These are phyloP conservation scores for Colletotrichum acutatum DNA, from an alignment of 2,329 filamentous ascomycete species.

Conservation along the genomic window DNA sequence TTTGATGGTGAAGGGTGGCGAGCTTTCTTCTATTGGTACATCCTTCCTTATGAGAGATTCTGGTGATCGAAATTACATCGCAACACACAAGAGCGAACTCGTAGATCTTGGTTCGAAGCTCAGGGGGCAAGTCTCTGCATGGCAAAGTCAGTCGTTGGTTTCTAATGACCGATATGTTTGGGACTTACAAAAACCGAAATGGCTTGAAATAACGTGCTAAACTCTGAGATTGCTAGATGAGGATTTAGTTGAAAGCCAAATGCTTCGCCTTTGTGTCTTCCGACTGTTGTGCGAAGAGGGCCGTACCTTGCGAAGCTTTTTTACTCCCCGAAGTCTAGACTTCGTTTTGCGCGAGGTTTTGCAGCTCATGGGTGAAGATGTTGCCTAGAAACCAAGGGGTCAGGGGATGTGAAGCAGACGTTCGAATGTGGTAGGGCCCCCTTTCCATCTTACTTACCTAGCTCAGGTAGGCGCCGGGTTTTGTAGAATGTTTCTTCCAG, in stretches of 20 bases:
- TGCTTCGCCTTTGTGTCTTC: background rate
- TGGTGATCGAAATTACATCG: background rate
- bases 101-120: background rate
- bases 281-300: background rate
- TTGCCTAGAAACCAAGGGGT: background rate
- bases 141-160: background rate
- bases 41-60: background rate
- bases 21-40: background rate
- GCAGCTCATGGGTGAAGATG: background rate
- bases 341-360: background rate
- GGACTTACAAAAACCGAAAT: background rate
- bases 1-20: background rate
- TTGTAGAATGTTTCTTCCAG: too few relatives aligned
- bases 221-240: background rate
- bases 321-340: background rate
- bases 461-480: too few relatives aligned
- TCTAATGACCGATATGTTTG: background rate
- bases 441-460: background rate
- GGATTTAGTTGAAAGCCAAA: background rate
- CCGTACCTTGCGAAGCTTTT: background rate
- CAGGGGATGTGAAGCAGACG: background rate
- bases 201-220: background rate
- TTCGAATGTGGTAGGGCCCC: background rate
- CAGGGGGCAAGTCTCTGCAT: background rate
- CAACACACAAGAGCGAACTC: background rate